phyloP scores from a whole-genome alignment of 257 asterid genomes.

The Solanum lycopersicoides region DNA sequence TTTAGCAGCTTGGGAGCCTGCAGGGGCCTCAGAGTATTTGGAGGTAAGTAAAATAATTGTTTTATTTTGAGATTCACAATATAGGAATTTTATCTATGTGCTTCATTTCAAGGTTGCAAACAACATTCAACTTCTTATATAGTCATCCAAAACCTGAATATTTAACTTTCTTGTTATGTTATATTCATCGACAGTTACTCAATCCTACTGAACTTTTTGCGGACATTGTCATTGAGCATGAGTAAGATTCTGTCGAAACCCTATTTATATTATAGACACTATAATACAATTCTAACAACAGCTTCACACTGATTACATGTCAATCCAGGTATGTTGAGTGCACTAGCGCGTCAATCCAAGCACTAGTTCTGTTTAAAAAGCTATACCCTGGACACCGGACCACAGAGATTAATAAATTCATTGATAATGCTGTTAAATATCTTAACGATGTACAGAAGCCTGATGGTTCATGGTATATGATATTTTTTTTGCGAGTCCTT shows the following conservation, averaged over 20 bases:
- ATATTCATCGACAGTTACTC: slow-evolving; percentile 24
- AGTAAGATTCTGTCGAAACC: slow-evolving; percentile 32
- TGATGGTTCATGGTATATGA: slow-evolving; percentile 71
- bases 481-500: neutral
- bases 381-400: slow-evolving; percentile 49
- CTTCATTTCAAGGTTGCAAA: neutral
- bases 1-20: slow-evolving; percentile 92
- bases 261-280: neutral
- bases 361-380: slow-evolving; percentile 45
- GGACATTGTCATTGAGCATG: slow-evolving; percentile 55
- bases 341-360: slow-evolving; percentile 62
- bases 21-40: slow-evolving; percentile 68
- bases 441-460: slow-evolving; percentile 45
- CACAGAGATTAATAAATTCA: slow-evolving; percentile 33
- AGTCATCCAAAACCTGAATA: neutral
- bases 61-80: neutral
- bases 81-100: too few relatives aligned
- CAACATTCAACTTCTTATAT: neutral
- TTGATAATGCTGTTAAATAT: slow-evolving; percentile 35
- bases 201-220: slow-evolving; percentile 71
- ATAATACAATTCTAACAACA: too few relatives aligned
- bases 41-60: slow-evolving; percentile 29
- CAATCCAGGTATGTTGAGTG: slow-evolving; percentile 60
- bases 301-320: neutral
- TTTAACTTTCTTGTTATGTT: neutral